Conservation (phyloP, 805 yeast species). For the Candida ponderosae region DNA sequence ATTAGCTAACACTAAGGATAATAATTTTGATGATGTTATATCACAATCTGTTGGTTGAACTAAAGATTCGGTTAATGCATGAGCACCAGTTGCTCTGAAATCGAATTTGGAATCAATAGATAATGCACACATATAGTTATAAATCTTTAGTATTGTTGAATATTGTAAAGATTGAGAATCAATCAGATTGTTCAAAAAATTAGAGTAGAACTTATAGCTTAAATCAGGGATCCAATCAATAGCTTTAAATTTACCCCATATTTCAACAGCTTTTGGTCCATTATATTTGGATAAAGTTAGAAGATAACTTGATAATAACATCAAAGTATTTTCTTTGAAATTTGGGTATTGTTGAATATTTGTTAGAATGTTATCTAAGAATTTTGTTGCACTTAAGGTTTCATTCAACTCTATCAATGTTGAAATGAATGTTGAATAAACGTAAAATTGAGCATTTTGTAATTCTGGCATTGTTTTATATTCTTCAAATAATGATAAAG, state of each 20-base stretch:
- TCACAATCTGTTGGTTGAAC: not conserved
- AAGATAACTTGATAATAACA: slow-evolving; percentile 37
- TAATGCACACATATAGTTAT: slow-evolving; percentile 29
- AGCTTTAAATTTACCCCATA: slow-evolving; percentile 28
- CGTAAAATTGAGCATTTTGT: slow-evolving; percentile 31
- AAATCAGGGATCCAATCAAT: slow-evolving; percentile 34
- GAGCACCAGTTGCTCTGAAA: slow-evolving; percentile 1
- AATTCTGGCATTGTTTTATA: slow-evolving; percentile 22
- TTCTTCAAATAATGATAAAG: slow-evolving; percentile 31
- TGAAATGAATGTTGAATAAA: slow-evolving; percentile 45
- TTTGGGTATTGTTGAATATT: slow-evolving; percentile 32
- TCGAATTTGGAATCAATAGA: slow-evolving; percentile 10
- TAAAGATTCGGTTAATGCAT: not conserved
- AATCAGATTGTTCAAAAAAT: slow-evolving; percentile 25
- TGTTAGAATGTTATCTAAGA: slow-evolving; percentile 46
- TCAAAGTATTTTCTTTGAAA: slow-evolving; percentile 26
- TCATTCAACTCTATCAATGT: slow-evolving; percentile 46
- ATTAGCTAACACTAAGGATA: slow-evolving; percentile 9
- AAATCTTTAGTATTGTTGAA: slow-evolving; percentile 23
- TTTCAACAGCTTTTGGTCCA: slow-evolving; percentile 24
- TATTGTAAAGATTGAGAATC: slow-evolving; percentile 17
- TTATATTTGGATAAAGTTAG: slow-evolving; percentile 27
- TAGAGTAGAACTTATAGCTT: slow-evolving; percentile 28
- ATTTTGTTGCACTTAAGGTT: slow-evolving; percentile 40
- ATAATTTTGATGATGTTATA: slow-evolving; percentile 10